Conservation (phyloP, 345 rosid genomes). For the Pugionium cornutum region DNA sequence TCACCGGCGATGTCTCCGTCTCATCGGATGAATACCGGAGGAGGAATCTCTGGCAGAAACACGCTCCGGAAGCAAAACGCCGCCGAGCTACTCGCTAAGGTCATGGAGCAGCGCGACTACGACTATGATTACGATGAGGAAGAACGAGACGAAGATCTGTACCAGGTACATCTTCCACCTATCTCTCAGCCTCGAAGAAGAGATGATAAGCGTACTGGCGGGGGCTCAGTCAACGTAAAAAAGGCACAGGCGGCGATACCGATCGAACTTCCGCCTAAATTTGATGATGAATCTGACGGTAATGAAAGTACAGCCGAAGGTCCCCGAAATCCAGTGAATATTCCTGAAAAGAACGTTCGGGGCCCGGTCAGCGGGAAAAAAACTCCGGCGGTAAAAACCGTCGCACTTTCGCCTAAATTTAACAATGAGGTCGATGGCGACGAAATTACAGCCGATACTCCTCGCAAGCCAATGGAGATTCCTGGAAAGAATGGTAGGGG, state of each 20-base stretch:
- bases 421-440: conserved; percentile 19
- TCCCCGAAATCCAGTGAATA: not conserved
- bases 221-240: conserved; percentile 45
- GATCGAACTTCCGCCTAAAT: not conserved
- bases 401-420: conserved; percentile 8
- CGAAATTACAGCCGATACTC: not conserved
- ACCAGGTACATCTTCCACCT: conserved; percentile 45
- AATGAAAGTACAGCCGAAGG: not conserved
- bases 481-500: not conserved
- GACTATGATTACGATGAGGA: conserved; percentile 57
- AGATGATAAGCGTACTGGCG: conserved; percentile 33
- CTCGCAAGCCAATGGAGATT: not conserved
- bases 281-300: conserved; percentile 23
- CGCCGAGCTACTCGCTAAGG: conserved; percentile 86
- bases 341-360: conserved; percentile 15
- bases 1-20: conserved; percentile 88
- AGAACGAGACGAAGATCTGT: conserved; percentile 60
- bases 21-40: conserved; percentile 53
- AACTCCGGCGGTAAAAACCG: conserved; percentile 50
- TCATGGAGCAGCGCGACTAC: conserved; percentile 79
- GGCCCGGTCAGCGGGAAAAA: conserved; percentile 46
- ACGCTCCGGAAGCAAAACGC: conserved; percentile 93
- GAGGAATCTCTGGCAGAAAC: conserved; percentile 49
- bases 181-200: conserved; percentile 31
- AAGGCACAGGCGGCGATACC: conserved; percentile 55